phyloP scores from a whole-genome alignment of 73 alveolate genomes.

The Paramecium caudatum region DNA sequence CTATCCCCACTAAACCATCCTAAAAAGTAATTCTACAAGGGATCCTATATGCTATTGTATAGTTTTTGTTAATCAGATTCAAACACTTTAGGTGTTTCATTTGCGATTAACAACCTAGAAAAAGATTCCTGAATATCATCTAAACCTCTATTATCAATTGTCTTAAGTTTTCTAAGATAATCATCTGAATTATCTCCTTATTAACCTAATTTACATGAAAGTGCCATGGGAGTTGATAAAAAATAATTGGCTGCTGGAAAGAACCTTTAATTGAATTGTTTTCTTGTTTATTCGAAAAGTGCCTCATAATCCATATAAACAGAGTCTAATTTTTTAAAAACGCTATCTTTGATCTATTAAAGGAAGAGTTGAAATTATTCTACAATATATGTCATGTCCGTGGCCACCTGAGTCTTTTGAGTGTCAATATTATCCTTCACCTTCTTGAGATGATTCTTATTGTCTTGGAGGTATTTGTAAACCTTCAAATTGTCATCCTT shows the following conservation, averaged over 20 bases:
- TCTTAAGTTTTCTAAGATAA: neutral
- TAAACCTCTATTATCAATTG: neutral
- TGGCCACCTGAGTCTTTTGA: conserved; percentile 6
- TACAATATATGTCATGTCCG: conserved; percentile 21
- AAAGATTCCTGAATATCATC: neutral
- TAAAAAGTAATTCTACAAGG: conserved; percentile 14
- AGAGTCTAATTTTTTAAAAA: neutral
- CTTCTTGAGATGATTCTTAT: conserved; percentile 46
- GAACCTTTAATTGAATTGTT: conserved; percentile 1
- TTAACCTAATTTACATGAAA: conserved; percentile 32
- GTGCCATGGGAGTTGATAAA: conserved; percentile 42
- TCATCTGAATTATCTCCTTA: conserved; percentile 33
- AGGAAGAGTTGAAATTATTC: neutral
- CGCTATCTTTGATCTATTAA: neutral
- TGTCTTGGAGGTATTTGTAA: conserved; percentile 38
- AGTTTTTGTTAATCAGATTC: conserved; percentile 30
- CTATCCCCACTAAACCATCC: conserved; percentile 28
- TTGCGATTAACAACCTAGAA: neutral
- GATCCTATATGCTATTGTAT: neutral
- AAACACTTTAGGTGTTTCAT: conserved; percentile 7
- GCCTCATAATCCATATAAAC: conserved; percentile 24
- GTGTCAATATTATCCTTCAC: conserved; percentile 54
- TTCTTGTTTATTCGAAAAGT: conserved; percentile 24
- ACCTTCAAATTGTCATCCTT: conserved; percentile 54
- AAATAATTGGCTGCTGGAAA: conserved; percentile 52